Base-by-base conservation (phyloP, 805 yeast species). In the Wickerhamomyces bovis region DNA sequence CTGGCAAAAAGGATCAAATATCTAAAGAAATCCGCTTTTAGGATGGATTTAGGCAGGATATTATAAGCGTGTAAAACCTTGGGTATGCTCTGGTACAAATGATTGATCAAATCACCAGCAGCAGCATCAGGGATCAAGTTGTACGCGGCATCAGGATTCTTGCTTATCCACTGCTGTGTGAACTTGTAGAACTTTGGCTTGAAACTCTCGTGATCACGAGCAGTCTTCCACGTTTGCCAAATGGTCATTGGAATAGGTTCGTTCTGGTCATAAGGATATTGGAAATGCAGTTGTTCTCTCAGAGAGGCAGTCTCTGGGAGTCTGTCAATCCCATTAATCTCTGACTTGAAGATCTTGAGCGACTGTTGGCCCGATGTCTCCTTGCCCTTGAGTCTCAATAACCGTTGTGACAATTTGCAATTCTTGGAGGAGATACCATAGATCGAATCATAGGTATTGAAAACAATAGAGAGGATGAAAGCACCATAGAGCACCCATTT, bases 171-270 rank as follows among this genome's bases (percentile, higher is more conserved):
- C 35, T 81, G 69, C 16, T 73, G 63, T 48, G 79, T 78, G 39
- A 70, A 75, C 31, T 68, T 68, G 41, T 64, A 68, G 60, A 79
- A 83, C 28, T 65, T 62, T 11, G 70, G 57, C 19, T 87, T 85
- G 60, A 88, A 82, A 13, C 71, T 61, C 19, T 69, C 70, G 52
- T 83, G 83, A 38, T 72, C 71, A 42, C 75, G 58, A 16, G 78
- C 80, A 42, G 75, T 80, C 66, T 89, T 92, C 97, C 97, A 92
- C 1, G 96, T 82, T 66, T 92, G 98, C 96, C 97, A 92, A 38
- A 92, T 80, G 53, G 78, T 77, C 19, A 82, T 85, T 0, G 97
- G 95, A 48, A 89, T 78, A 26, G 78, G 77, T 28, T 75, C 69
- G 5, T 67, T 49, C 28, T 81, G 69, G 50, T 84, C 83, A 66